Evolutionary conservation across 495 filamentous ascomycete species (phyloP), one percentile per base, ranked within the genome.

Genomic region (Podospora tetraspora): DNA sequence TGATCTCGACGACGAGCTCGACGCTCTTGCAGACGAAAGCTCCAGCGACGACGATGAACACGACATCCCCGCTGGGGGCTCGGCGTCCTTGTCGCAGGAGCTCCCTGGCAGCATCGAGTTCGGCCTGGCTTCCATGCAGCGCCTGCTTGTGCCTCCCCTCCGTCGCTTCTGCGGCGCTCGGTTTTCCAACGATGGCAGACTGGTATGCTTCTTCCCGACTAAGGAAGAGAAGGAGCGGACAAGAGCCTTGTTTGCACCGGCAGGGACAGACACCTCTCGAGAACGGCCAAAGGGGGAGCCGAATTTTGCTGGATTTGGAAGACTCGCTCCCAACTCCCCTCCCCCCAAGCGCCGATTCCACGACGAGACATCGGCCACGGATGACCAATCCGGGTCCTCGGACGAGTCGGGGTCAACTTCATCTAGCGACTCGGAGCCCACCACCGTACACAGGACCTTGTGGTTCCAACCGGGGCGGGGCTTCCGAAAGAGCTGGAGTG

Each of bases 1-100:
- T 24, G 87, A 87, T 71, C 71, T 90, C 3, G 90, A 88, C 30
- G 87, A 89, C 56, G 88, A 88, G 63, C 77, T 87, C 25, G 83
- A 83, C 61, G 80, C 70, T 9, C 77, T 87, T 16, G 84, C 81
- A 10, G 86, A 87, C 59, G 87, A 89, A 66, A 91, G 87, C 66
- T 96, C 92, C 16, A 96, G 92, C 72, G 94, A 97, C 63, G 92
- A 95, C 66, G 92, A 93, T 68, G 93, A 95, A 68, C 84, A 82
- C 22, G 81, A 84, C 34, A 88, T 90, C 32, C 83, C 83, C 0
- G 58, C 81, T 5, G 81, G 82, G 3, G 82, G 80, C 19, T 85
- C 84, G 2, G 82, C 79, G 16, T 81, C 80, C 66, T 84, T 87
- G 83, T 87, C 84, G 1, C 84, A 86, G 68, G 85, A 86, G 60